A percentile compares a stretch with the other conserved stretches of the same genome.
phyloP scores from a whole-genome alignment of 129 eudicot species.

The Mikania micrantha region DNA sequence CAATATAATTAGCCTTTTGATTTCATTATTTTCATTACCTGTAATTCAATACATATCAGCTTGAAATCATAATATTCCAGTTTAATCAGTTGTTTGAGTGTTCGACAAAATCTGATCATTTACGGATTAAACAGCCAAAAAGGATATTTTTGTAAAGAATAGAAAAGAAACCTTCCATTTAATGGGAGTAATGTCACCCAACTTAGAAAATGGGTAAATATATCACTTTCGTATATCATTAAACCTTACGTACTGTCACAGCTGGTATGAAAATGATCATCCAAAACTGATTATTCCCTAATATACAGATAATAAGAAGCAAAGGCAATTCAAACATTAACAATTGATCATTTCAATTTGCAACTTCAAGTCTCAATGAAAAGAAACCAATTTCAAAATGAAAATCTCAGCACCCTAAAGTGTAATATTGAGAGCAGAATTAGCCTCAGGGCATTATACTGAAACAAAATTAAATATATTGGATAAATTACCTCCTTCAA shows the following conservation, averaged over 20 bases:
- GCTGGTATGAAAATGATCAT: conserved; percentile 8
- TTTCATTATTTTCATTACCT: no score
- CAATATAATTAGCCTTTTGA: no score
- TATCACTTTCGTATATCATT: background rate
- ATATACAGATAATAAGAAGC: background rate
- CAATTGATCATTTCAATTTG: background rate
- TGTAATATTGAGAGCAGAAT: conserved; percentile 2
- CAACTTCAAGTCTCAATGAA: conserved; percentile 1
- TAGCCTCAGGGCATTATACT: background rate
- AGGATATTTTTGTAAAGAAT: background rate
- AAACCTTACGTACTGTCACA: background rate
- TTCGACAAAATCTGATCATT: background rate
- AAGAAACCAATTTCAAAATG: background rate
- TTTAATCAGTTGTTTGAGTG: background rate
- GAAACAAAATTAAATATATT: background rate
- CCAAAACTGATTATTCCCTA: background rate
- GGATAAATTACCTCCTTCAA: conserved; percentile 59
- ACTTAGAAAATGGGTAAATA: background rate
- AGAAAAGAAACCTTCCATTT: background rate
- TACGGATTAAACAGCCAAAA: background rate
- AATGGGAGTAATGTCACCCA: conserved; percentile 3
- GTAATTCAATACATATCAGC: no score
- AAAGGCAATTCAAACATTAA: background rate
- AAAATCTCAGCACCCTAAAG: background rate
- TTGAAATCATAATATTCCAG: background rate